Base-by-base conservation (phyloP, 2,329 filamentous ascomycete species). In the Ophiosphaerella korrae region DNA sequence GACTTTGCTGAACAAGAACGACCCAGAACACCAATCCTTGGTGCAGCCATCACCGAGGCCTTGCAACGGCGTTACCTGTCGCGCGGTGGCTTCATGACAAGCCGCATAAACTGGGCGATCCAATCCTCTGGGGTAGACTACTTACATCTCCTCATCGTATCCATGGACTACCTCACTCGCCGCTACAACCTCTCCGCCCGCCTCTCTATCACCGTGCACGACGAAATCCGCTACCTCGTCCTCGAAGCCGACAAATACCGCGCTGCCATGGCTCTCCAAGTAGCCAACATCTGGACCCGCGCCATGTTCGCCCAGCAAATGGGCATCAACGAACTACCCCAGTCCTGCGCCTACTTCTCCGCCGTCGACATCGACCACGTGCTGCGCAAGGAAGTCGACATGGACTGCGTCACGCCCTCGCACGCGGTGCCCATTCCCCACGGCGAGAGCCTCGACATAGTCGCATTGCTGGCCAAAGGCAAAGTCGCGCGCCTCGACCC, bases 301-400 rank as follows among this genome's bases (percentile, higher is more conserved):
- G 92, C 92, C 57, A 97, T 99, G 89, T 99, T 99, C 72, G 85
- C 89, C 0, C 92, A 99, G 74, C 94, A 99, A 75, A 90, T 97
- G 67, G 94, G 94, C 52, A 99, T 99, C 64, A 81, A 96, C 58
- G 94, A 99, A 67, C 82, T 99, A 8, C 94, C 95, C 0, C 94
- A 97, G 68, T 87, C 89, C 0, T 97, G 92, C 66, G 94, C 94
- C 7, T 99, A 92, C 75, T 99, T 99, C 75, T 95, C 90, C 1
- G 93, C 94, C 3, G 86, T 99, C 5, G 94, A 99, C 68, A 90
- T 99, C 59, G 94, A 99, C 68, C 87, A 91, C 63, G 92, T 99
- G 3, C 80, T 99, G n/a, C 85, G 94, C 44, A 99, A 99, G 72
- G 94, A 99, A 74, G 95, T 99, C 3, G 89, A 99, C 72, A 96